Evolutionary conservation across 768 basidiomycete species (phyloP).

Genomic region (Hericium coralloides): DNA sequence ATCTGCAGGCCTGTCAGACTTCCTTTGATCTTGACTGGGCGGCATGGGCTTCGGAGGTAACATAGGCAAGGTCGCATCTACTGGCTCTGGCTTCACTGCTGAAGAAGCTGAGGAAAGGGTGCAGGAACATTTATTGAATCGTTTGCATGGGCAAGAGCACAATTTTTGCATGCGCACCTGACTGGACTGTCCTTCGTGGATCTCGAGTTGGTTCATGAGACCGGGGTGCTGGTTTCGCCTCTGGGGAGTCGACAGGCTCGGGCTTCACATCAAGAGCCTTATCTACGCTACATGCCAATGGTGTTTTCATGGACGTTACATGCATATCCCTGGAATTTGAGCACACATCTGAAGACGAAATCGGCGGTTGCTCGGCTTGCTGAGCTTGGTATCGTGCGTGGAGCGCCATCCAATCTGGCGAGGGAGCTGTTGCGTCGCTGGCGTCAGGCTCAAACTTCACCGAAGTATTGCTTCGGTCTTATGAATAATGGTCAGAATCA

Average conservation of each 20-base stretch:
- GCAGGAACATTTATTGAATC: background rate
- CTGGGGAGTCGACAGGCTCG: background rate
- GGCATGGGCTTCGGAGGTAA: background rate
- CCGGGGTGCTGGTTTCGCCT: background rate
- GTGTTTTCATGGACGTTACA: too few relatives aligned
- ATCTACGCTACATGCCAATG: too few relatives aligned
- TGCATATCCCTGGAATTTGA: too few relatives aligned
- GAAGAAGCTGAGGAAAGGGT: background rate
- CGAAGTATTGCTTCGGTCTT: too few relatives aligned
- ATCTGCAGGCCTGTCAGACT: too few relatives aligned
- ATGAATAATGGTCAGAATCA: too few relatives aligned
- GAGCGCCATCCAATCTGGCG: background rate
- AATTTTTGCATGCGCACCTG: background rate
- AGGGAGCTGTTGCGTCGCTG: background rate
- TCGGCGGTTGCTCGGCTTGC: background rate
- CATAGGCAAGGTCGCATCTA: background rate
- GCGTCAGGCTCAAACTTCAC: background rate
- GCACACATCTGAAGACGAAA: too few relatives aligned
- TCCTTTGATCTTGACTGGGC: background rate
- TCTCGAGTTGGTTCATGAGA: background rate
- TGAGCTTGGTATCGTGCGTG: background rate
- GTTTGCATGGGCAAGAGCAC: background rate
- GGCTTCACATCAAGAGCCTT: background rate
- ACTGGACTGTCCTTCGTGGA: background rate
- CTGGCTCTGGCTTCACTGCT: background rate